Conservation (phyloP, 2,329 filamentous ascomycete genomes). For the Epichloe hybrida region DNA sequence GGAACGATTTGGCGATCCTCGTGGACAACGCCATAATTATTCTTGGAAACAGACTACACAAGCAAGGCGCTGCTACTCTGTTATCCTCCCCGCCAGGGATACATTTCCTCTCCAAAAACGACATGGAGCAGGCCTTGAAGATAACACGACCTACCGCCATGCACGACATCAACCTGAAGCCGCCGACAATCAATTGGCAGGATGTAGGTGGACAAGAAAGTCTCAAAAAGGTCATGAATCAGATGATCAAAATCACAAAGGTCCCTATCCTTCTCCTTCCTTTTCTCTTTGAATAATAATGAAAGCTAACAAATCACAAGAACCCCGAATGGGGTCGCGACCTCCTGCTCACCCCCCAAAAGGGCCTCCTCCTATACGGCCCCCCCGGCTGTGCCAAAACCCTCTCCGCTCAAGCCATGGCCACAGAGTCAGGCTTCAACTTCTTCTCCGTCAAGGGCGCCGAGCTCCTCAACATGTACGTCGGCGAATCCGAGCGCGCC, state of each 20-base stretch:
- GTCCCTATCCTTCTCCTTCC: conserved; percentile 4
- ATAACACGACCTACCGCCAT: conserved; percentile 71
- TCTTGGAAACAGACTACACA: conserved; percentile 13
- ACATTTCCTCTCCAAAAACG: conserved; percentile 25
- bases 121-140: conserved; percentile 53
- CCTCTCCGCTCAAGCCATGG: conserved; percentile 77
- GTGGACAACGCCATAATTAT: conserved; percentile 25
- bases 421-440: conserved; percentile 81
- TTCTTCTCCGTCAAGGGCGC: conserved; percentile 91
- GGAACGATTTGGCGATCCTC: conserved; percentile 58
- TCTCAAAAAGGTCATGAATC: conserved; percentile 50
- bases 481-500: conserved; percentile 82
- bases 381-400: conserved; percentile 90
- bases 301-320: not conserved
- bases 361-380: conserved; percentile 73
- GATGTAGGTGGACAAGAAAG: conserved; percentile 77
- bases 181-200: conserved; percentile 71
- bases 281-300: not conserved
- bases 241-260: conserved; percentile 31
- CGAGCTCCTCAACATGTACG: conserved; percentile 91
- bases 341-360: conserved; percentile 48
- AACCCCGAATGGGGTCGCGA: conserved; percentile 16
- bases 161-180: conserved; percentile 78
- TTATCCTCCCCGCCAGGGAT: conserved; percentile 7
- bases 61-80: conserved; percentile 6